Evolutionary conservation across 768 basidiomycete species (phyloP), one percentile per base, ranked within the genome.

Genomic region (Clathrus columnatus): DNA sequence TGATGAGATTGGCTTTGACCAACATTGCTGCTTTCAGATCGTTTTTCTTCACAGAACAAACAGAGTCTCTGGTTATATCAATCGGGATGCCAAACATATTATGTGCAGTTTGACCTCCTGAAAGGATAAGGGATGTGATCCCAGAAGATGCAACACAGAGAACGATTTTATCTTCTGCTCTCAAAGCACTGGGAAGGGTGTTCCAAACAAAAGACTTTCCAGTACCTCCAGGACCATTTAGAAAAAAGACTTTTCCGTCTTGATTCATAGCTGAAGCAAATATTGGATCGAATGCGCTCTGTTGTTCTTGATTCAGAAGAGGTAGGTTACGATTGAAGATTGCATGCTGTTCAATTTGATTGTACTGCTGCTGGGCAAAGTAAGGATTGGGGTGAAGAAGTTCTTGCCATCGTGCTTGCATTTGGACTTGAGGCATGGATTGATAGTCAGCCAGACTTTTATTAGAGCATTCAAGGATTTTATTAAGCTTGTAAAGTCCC

Each of bases 141-240:
- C 76, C 75, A 36, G 76, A 77, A 1, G 78, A 79, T 14, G 76
- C 73, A 16, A 75, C 73, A 71, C 73, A 77, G 1, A 80, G 65
- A 2, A 73, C 67, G 61, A 77, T 68, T 21, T 59, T 21, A 0
- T 67, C 65, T 11, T 62, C 42, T 8, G 59, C 57, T 8, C 65
- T 58, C 0, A 76, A 20, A 11, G 59, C 41, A 32, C 63, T 36
- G 59, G 69, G 66, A 43, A 75, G 59, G 2, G 70, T 64, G 2
- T 70, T 74, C 54, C 69, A 70, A 1, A 75, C 57, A 64, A 71
- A 78, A 0, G 77, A 77, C 52, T 78, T 79, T 11, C 76, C 74
- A 51, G 69, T 69, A 0, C 75, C 74, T 41, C 69, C 75, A 42
- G 70, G 63, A 48, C 74, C 73, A 59, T 72, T 63, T 4, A 78